Evolutionary conservation across 352 stramenopile genomes (phyloP), one percentile per base, ranked within the genome.

Genomic region (Pythium phragmiticola): DNA sequence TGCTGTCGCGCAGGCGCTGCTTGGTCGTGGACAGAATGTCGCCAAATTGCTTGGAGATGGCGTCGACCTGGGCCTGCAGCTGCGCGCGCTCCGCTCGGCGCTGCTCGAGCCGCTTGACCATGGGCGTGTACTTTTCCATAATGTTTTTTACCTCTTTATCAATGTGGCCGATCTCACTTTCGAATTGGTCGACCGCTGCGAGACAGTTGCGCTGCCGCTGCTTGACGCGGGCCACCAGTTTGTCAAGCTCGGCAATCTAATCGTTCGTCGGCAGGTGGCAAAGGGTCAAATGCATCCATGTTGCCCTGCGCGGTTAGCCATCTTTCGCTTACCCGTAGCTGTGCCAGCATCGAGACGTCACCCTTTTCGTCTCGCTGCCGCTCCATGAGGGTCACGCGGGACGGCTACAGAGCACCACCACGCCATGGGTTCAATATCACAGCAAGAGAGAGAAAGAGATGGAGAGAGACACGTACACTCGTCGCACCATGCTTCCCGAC

Each of bases 281-380:
- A 9, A 39, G 34, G 11, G 34, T 39, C 1, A 39, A 13, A 39
- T 39, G 34, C 11, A 39, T 39, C 3, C 11, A 14, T 6, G 34
- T 39, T 39, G 34, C 34, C 11, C 7, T 39, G 11, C 34, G 34
- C 3, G 34, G 26, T 30, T 30, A 30, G 26, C 26, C 0, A 30
- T 30, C 26, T 30, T 23, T 16, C 2, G 2, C 41, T 50, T 76
- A 91, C 82, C 3, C 80, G 78, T 4, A 91, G 68, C 0, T 80
- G 84, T n/a, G 80, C 82, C 0, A 91, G 69, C 82, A 91, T 91
- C 5, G 82, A 82, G 13, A 84, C 76, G 57, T 92, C 80, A 33
- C 80, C 78, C 63, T 82, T 90, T 61, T 90, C 80, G 28, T 87
- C 55, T 8, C 75, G 68, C 62, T 92, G 80, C 9, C 80, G 78